Evolutionary conservation across 805 yeast species (phyloP), one percentile per base, ranked within the genome.

Genomic region (Yamadazyma scolyti): DNA sequence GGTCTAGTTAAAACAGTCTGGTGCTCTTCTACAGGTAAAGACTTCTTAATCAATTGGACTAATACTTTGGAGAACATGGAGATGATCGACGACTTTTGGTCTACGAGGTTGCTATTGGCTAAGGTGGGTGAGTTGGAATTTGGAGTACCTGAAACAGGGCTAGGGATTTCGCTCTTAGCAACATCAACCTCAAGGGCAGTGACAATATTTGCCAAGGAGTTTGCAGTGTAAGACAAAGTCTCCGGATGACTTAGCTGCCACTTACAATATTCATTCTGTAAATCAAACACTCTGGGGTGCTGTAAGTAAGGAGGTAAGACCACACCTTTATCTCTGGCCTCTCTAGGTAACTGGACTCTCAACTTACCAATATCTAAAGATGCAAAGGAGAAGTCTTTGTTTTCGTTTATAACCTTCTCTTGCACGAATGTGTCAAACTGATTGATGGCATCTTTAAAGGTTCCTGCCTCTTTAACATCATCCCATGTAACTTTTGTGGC

Each of bases 311-410:
- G 66, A 0, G 96, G 96, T 34, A 88, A 66, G 4, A 68, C 71
- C 35, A 82, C 78, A 8, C 75, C 71, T 50, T 82, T 77, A 50
- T 85, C 95, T 23, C 86, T 67, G 6, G 95, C 85, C 52, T 87
- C 95, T 28, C 94, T 70, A 9, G 83, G 82, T 20, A 89, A 59
- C 48, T 80, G 82, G 28, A 89, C 89, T 37, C 88, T 70, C 28
- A 88, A 61, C 46, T 80, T 80, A 80, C 82, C 78, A 8, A 81
- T 68, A 47, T 77, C 76, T 39, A 76, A 64, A 1, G 87, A 71
- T 28, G 87, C 79, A 43, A 87, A 75, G 3, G 78, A 65, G 51
- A 84, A 80, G 23, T 77, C 79, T 28, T 56, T 52, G 8, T 62
- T 61, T 22, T 63, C 54, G 19, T 63, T 44, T 9, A 68, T 52